Evolutionary conservation across 192 early-diverging fungal species (phyloP), one percentile per base, ranked within the genome.

Genomic region (Gigaspora rosea): DNA sequence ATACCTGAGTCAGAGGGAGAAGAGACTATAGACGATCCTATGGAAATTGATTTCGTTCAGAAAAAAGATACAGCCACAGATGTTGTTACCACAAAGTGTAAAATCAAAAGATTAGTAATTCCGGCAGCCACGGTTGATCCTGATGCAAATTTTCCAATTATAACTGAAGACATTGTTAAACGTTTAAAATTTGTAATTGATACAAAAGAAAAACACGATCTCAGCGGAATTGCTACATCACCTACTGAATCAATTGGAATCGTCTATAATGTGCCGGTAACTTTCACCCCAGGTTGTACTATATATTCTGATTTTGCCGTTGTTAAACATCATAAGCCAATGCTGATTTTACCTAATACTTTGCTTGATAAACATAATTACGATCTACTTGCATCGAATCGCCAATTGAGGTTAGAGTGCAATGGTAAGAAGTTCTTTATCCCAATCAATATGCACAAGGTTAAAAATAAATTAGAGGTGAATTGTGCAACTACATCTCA

Each of bases 101-200:
- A 41, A 41, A 41, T 41, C 36, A 41, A 41, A 41, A 3, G 46
- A 12, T 48, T 69, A 69, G 5, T 2, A 48, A 69, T 69, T 69
- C 67, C 46, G 2, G 66, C 66, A 68, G 18, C 8, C 2, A 11
- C 4, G 2, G 2, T 65, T 65, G 63, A 65, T 65, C 1, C 2
- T 35, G 27, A 5, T 2, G 66, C 46, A 47, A 16, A 68, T 2
- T 16, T 68, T 22, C 66, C 41, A 48, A 68, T 68, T 63, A 46
- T 68, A 49, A 8, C 36, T 8, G 46, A 68, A 69, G 67, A 69
- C 22, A 69, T 69, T 69, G 46, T 48, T 48, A 69, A 69, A 48
- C 18, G 46, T 11, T 8, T 48, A 48, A n/a, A 16, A 5, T 68
- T 2, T 6, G 2, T 1, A 69, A 69, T 69, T 49, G 49, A 69